Conservation (phyloP, 495 filamentous ascomycete species). For the Xylaria flabelliformis region DNA sequence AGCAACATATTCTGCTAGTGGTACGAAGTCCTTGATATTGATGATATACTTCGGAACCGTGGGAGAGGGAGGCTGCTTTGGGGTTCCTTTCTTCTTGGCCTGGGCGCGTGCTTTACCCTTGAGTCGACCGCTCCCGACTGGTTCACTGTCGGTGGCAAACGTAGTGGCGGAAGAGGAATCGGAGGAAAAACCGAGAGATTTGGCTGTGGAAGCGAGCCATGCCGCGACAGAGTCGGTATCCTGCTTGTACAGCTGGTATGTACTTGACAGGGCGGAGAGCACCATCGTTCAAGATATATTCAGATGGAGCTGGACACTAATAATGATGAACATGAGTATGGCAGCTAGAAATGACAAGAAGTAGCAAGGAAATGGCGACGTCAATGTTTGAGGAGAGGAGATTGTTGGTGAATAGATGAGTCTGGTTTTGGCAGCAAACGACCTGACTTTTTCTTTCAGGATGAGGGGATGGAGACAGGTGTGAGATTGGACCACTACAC, state of each 20-base stretch:
- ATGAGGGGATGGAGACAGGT: background rate
- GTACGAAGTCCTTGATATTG: constrained; percentile 47
- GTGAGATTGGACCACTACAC: background rate
- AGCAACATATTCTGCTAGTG: constrained; percentile 47
- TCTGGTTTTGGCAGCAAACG: background rate
- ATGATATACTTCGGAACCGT: constrained; percentile 41
- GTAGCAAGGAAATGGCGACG: background rate
- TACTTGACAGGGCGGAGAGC: constrained; percentile 12
- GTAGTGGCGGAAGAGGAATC: constrained; percentile 6
- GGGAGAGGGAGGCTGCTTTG: background rate
- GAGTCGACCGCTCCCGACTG: constrained; percentile 29
- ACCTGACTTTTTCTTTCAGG: background rate
- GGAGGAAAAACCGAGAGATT: constrained; percentile 42
- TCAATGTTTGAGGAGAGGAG: background rate
- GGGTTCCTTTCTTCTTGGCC: constrained; percentile 31
- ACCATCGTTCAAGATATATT: background rate
- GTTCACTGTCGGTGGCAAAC: background rate
- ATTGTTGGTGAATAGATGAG: background rate
- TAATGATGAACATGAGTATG: background rate
- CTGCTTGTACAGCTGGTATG: constrained; percentile 50
- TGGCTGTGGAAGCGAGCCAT: constrained; percentile 58
- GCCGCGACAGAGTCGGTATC: constrained; percentile 56
- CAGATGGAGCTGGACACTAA: background rate
- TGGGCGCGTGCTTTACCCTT: constrained; percentile 46
- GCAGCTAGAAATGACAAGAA: background rate